Evolutionary conservation across 2,329 filamentous ascomycete genomes (phyloP), one percentile per base, ranked within the genome.

Genomic region (Sporothrix humicola): DNA sequence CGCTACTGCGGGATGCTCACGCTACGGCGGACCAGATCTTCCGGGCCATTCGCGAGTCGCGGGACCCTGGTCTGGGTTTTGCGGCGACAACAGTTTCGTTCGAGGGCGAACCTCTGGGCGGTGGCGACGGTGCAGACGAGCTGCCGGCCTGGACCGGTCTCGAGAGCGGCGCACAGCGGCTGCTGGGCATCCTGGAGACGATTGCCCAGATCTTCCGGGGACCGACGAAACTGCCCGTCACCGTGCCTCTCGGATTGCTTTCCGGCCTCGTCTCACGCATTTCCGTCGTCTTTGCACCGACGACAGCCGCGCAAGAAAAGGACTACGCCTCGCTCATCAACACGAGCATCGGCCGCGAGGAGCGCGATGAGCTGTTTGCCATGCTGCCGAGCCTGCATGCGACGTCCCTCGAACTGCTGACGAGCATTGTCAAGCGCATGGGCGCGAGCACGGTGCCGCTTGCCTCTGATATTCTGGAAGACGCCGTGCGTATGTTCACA

Each of bases 311-410:
- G 26, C 17, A 68, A 76, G 81, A 81, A 23, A 83, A 83, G 77
- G 83, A 87, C 74, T 48, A 85, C 76, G 85, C 83, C 1, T 82
- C 89, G n/a, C 88, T 91, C 74, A 85, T 90, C 74, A 95, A 94
- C 77, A 85, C 90, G 8, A 91, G 93, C 75, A 89, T 96, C 75
- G 87, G 90, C 46, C 89, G 92, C 75, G 93, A 97, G 69, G 95
- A 98, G 81, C 91, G 91, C 75, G 93, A 97, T 71, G 89, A 91
- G 61, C 85, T 98, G 3, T 95, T 92, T 88, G 84, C 87, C 65
- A 85, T 89, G 20, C 85, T 98, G 12, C 93, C 95, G 4, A 85
- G 87, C 10, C 88, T 98, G 54, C 94, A 98, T 78, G 82, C 90
- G 15, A 89, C 92, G 15, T 87, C 89, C n/a, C 83, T 97, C 72